A percentile compares a stretch with the other conserved stretches of the same genome.
Conservation (phyloP, 2,329 filamentous ascomycete genomes). For the Ceratocystis variospora region DNA sequence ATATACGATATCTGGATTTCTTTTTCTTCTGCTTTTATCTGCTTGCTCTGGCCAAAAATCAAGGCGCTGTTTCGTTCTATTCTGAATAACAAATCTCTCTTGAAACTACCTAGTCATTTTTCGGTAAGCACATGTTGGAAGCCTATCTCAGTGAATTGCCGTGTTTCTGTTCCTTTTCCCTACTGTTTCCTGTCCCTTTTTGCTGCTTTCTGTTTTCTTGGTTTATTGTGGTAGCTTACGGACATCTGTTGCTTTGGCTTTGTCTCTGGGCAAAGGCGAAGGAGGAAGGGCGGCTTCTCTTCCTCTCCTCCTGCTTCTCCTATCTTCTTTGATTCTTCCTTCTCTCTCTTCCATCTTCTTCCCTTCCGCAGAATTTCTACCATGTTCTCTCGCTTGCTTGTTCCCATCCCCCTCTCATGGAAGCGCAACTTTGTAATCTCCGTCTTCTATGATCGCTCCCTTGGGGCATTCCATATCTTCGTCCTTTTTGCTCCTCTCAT, state of each 20-base stretch:
- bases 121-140: neutral
- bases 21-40: neutral
- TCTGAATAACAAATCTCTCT: neutral
- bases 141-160: too few species aligned
- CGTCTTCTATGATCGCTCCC: neutral
- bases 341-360: neutral
- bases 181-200: too few species aligned
- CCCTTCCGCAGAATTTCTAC: neutral
- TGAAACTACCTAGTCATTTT: neutral
- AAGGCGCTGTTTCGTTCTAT: neutral
- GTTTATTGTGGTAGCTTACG: neutral
- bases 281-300: too few species aligned
- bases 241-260: neutral
- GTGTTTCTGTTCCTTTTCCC: neutral
- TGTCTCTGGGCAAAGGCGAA: too few species aligned
- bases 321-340: neutral
- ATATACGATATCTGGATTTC: constrained; percentile 17
- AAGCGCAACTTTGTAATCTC: constrained; percentile 2
- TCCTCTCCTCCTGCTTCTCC: neutral
- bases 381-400: neutral
- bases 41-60: neutral
- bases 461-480: neutral
- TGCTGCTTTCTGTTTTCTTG: neutral
- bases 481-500: neutral
- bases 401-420: neutral